These are phyloP conservation scores for Boeremia lycopersici DNA, from an alignment of 2,329 filamentous ascomycete species.

Conservation along the genomic window DNA sequence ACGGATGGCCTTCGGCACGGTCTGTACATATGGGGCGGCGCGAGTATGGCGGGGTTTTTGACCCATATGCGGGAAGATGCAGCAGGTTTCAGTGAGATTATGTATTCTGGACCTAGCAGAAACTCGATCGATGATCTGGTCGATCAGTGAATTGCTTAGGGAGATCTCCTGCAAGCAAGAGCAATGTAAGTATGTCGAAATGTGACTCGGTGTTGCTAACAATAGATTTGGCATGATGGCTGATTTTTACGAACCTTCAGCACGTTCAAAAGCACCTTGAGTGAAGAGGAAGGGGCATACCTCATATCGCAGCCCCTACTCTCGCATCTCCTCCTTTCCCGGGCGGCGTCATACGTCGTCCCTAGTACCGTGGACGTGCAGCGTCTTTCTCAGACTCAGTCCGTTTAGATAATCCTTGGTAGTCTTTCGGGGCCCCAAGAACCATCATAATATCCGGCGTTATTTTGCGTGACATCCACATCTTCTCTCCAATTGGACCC, in stretches of 20 bases:
- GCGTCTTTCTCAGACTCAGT: slow-evolving; percentile 21
- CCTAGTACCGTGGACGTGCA: slow-evolving; percentile 21
- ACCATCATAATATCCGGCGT: slow-evolving; percentile 13
- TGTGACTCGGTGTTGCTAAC: too few relatives aligned
- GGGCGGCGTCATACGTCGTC: slow-evolving; percentile 13
- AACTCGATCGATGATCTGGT: neutral
- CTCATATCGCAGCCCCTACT: slow-evolving; percentile 16
- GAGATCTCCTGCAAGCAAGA: neutral
- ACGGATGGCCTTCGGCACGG: slow-evolving; percentile 10
- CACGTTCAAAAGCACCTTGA: neutral
- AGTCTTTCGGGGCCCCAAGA: slow-evolving; percentile 12
- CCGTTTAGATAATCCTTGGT: slow-evolving; percentile 20
- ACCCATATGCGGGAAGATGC: slow-evolving; percentile 3
- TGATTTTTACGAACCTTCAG: neutral
- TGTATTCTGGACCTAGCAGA: neutral
- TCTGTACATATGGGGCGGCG: slow-evolving; percentile 22
- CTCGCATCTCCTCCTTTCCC: slow-evolving; percentile 34
- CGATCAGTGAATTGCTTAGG: neutral
- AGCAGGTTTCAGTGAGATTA: neutral
- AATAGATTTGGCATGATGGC: neutral
- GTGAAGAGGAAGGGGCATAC: slow-evolving; percentile 17
- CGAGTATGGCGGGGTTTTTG: slow-evolving; percentile 17
- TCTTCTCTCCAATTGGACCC: neutral
- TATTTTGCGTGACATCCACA: slow-evolving; percentile 7
- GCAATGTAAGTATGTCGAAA: neutral